phyloP scores from a whole-genome alignment of 768 basidiomycete species.

The Gloeopeniophorella convolvens region DNA sequence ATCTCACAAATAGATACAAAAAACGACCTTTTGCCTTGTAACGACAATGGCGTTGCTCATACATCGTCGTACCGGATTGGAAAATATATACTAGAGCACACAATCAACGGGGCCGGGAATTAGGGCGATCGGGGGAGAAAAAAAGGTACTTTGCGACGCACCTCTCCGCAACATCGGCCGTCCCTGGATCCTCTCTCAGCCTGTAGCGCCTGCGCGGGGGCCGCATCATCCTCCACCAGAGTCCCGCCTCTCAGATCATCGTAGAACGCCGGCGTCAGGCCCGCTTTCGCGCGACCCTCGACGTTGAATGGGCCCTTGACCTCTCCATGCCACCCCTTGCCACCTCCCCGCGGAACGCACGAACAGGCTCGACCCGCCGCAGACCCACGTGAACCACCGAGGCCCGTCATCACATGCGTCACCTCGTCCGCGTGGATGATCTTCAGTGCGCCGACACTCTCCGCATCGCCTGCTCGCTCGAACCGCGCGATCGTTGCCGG shows the following conservation, averaged over 20 bases:
- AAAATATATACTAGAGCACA: too few relatives aligned
- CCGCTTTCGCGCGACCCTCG: slow-evolving; percentile 64
- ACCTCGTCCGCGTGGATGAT: slow-evolving; percentile 77
- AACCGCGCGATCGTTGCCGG: slow-evolving; percentile 73
- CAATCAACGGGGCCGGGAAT: too few relatives aligned
- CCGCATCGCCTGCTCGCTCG: slow-evolving; percentile 54
- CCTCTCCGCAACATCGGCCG: neutral
- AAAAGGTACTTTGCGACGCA: neutral
- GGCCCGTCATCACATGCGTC: slow-evolving; percentile 75
- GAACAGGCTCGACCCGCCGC: slow-evolving; percentile 53
- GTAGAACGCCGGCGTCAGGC: slow-evolving; percentile 67
- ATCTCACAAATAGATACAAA: too few relatives aligned
- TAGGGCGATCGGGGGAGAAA: too few relatives aligned
- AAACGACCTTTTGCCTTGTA: too few relatives aligned
- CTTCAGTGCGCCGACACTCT: slow-evolving; percentile 62
- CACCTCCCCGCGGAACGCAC: slow-evolving; percentile 66
- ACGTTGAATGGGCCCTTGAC: slow-evolving; percentile 81
- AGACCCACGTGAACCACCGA: slow-evolving; percentile 78
- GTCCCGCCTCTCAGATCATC: slow-evolving; percentile 62
- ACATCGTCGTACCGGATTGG: too few relatives aligned
- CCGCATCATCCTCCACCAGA: slow-evolving; percentile 15
- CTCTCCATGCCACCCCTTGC: slow-evolving; percentile 61
- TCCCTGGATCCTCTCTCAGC: neutral
- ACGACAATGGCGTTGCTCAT: too few relatives aligned
- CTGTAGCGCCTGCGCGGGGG: too few relatives aligned